Percentiles rank a stretch among this genome's conserved stretches.
These are phyloP conservation scores for Arthrobotrys iridis DNA, from an alignment of 2,329 filamentous ascomycete species.

Conservation along the genomic window DNA sequence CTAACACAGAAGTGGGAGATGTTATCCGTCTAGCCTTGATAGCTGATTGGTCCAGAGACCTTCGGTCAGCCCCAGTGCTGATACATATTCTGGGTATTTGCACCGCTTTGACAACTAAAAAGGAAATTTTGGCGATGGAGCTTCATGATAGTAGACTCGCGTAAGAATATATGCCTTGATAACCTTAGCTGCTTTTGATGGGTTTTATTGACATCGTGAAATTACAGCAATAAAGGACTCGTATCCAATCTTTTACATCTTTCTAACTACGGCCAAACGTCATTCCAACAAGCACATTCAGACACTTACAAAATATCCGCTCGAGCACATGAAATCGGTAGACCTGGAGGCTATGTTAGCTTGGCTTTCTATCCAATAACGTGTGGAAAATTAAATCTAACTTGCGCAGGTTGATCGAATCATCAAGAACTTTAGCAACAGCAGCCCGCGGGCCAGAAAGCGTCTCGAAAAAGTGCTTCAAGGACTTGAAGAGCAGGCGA, in stretches of 20 bases:
- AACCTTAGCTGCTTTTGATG: not conserved
- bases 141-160: not conserved
- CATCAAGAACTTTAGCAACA: not conserved
- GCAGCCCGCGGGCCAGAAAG: not conserved
- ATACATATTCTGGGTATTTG: conserved; percentile 8
- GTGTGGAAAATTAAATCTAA: not conserved
- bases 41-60: not conserved
- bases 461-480: not conserved
- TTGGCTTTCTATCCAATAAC: not conserved
- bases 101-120: not conserved
- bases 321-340: conserved; percentile 1
- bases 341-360: not conserved
- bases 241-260: conserved; percentile 7
- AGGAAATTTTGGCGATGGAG: not conserved
- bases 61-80: not conserved
- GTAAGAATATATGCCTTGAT: not conserved
- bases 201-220: not conserved
- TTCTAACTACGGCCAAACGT: conserved; percentile 7
- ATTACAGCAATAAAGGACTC: conserved; percentile 1
- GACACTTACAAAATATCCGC: conserved; percentile 16
- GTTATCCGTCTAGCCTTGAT: not conserved
- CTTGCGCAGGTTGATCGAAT: conserved; percentile 1
- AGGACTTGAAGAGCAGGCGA: not conserved
- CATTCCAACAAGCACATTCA: conserved; percentile 10
- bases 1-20: not conserved